These are phyloP conservation scores for Achaetomium macrosporum DNA, from an alignment of 2,329 filamentous ascomycete genomes.

Conservation along the genomic window DNA sequence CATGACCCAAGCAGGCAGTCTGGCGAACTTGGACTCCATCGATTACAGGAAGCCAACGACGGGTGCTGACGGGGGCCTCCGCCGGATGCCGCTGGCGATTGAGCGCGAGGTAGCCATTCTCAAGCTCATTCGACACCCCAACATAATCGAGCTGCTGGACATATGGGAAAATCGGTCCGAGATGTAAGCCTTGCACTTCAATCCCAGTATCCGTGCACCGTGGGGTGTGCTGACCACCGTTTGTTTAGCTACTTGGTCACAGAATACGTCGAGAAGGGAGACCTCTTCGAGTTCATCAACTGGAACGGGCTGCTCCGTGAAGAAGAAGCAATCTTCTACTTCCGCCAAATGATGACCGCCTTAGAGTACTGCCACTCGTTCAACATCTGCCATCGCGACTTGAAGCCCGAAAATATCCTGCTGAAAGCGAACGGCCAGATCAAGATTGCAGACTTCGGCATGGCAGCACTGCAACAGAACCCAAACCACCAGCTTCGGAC, in stretches of 20 bases:
- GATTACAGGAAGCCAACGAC: slow-evolving; percentile 52
- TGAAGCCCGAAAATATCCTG: slow-evolving; percentile 96
- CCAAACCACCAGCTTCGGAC: slow-evolving; percentile 74
- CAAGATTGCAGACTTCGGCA: slow-evolving; percentile 96
- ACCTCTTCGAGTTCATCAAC: slow-evolving; percentile 84
- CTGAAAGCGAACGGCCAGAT: slow-evolving; percentile 69
- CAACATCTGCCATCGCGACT: slow-evolving; percentile 90
- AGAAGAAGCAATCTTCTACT: slow-evolving; percentile 74
- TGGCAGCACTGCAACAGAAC: slow-evolving; percentile 86
- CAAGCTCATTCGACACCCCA: slow-evolving; percentile 90
- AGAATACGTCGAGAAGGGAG: slow-evolving; percentile 75
- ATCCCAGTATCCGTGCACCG: neutral
- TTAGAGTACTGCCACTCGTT: slow-evolving; percentile 90
- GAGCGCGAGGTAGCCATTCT: slow-evolving; percentile 95
- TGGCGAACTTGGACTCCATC: slow-evolving; percentile 74
- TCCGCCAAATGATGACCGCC: slow-evolving; percentile 88
- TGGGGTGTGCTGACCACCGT: neutral
- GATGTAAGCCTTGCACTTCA: slow-evolving; percentile 55
- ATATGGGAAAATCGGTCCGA: slow-evolving; percentile 97
- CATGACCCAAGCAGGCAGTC: slow-evolving; percentile 76
- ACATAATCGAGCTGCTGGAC: slow-evolving; percentile 90
- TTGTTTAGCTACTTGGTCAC: slow-evolving; percentile 76
- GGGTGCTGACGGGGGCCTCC: slow-evolving; percentile 47
- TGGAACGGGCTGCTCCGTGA: slow-evolving; percentile 68
- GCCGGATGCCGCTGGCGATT: slow-evolving; percentile 77